Evolutionary conservation across 768 basidiomycete species (phyloP), one percentile per base, ranked within the genome.

Genomic region (Russula sp.): DNA sequence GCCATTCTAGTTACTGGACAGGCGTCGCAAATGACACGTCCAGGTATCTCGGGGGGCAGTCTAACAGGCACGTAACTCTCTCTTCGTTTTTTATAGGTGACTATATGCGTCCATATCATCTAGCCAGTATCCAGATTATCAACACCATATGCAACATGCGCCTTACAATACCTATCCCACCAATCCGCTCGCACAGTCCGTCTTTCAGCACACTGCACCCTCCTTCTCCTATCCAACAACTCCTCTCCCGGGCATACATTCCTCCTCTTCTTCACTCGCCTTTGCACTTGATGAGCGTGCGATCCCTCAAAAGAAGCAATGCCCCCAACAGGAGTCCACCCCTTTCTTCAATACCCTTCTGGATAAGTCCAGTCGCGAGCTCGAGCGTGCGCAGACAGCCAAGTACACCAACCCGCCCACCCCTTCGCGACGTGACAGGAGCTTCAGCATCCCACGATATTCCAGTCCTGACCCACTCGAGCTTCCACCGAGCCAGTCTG

Each of bases 211-310:
- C 14, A 80, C 82, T 37, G 73, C 78, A 4, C 84, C 88, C n/a
- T 78, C 78, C 18, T 76, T 79, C 4, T 79, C 83, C 2, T 91
- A 91, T 74, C 88, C 88, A 2, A 88, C 88, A 1, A 86, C 86
- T 27, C 86, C 75, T 8, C 84, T 83, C 18, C 86, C 86, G 1
- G 80, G 80, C 13, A 83, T 88, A 45, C 80, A 76, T 42, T 77
- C 79, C n/a, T 82, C 81, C 1, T 87, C 88, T 1, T 91, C 89
- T 16, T 91, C 89, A 13, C 81, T 90, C 60, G 89, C 89, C 5
- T 79, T 79, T 71, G 90, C 90, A 3, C 80, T 92, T 27, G 88
- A 86, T 6, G 73, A 77, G 47, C 77, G 76, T 6, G 73, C 69
- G 34, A 72, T 69, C 3, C 67, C 70, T 10, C 72, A 55, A 52